phyloP scores from a whole-genome alignment of 2,329 filamentous ascomycete genomes.

The Fusarium goolgardi region DNA sequence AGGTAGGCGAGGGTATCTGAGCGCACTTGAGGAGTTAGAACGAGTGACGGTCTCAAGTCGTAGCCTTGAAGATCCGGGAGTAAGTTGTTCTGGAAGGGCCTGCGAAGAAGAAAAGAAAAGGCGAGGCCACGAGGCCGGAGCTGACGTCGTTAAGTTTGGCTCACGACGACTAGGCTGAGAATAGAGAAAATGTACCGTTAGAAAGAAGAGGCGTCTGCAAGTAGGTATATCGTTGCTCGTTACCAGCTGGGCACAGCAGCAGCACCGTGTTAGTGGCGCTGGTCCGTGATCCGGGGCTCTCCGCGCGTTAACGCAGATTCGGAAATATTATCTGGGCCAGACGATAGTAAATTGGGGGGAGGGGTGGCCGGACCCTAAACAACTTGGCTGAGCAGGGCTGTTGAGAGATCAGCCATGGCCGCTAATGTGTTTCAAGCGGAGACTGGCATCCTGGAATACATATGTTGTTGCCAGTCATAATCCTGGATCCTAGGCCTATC shows the following conservation, averaged over 20 bases:
- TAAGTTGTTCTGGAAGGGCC: constrained; percentile 40
- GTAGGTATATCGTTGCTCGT: constrained; percentile 51
- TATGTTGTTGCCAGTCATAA: constrained; percentile 42
- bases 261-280: constrained; percentile 51
- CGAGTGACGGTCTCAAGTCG: constrained; percentile 33
- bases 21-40: constrained; percentile 25
- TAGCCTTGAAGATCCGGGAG: constrained; percentile 22
- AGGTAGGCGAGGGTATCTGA: constrained; percentile 10
- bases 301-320: constrained; percentile 60
- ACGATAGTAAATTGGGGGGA: constrained; percentile 53
- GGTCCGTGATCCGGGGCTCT: constrained; percentile 57
- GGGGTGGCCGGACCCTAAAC: constrained; percentile 55
- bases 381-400: constrained; percentile 52
- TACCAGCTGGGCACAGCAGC: constrained; percentile 50
- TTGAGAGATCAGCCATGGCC: constrained; percentile 55
- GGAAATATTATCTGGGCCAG: constrained; percentile 62
- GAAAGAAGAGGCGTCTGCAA: constrained; percentile 46
- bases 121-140: constrained; percentile 46
- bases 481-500: constrained; percentile 44
- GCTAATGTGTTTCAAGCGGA: constrained; percentile 58
- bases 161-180: constrained; percentile 43
- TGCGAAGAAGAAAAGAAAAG: constrained; percentile 41
- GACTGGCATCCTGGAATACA: constrained; percentile 50
- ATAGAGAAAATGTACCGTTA: constrained; percentile 43
- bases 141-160: constrained; percentile 46